Evolutionary conservation across 176 grass and related monocot species (phyloP).

Genomic region (Aegilops tauschii): DNA sequence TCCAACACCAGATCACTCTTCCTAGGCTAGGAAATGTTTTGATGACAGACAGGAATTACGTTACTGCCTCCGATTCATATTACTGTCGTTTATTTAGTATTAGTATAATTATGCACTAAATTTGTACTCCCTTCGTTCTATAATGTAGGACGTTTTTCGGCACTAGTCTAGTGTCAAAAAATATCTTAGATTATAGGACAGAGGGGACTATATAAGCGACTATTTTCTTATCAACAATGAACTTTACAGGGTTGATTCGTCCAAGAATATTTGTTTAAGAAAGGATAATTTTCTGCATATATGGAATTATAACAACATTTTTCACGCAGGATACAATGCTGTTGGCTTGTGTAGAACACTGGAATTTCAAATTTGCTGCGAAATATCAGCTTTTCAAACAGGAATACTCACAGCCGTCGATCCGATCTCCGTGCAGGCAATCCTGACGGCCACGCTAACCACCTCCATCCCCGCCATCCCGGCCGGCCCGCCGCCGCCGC

Average conservation of each 20-base stretch:
- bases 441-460: conserved; percentile 28
- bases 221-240: neutral
- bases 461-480: conserved; percentile 29
- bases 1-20: neutral
- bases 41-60: neutral
- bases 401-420: neutral
- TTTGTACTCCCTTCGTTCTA: too few species aligned
- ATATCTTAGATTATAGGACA: too few species aligned
- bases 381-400: neutral
- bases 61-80: too few species aligned
- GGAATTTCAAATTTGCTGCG: neutral
- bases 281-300: neutral
- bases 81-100: too few species aligned
- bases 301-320: neutral
- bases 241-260: neutral
- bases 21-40: neutral
- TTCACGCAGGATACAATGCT: neutral
- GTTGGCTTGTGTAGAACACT: neutral
- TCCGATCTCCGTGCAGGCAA: conserved; percentile 30
- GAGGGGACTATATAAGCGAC: too few species aligned
- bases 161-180: too few species aligned
- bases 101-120: too few species aligned
- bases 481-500: conserved; percentile 24
- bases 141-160: too few species aligned
- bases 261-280: neutral